Conservation (phyloP, 75 land plant genomes). For the Chamaecyparis obtusa region DNA sequence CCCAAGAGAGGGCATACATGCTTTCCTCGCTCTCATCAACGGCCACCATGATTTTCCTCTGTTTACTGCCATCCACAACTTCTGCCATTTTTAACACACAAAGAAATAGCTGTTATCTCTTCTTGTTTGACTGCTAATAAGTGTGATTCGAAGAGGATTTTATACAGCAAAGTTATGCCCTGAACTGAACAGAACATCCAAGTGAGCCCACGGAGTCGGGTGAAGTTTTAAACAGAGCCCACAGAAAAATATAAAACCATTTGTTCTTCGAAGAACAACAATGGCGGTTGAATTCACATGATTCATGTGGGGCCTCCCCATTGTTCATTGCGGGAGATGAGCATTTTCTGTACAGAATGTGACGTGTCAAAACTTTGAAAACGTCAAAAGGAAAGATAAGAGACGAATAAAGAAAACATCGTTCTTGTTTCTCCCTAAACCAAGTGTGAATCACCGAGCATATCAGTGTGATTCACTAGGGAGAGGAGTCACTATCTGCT, state of each 20-base stretch:
- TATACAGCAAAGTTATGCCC: not conserved
- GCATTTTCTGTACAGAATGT: no score
- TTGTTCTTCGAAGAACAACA: not conserved
- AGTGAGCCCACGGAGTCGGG: not conserved
- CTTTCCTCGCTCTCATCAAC: conserved; percentile 70
- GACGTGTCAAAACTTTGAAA: no score
- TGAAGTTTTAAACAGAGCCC: not conserved
- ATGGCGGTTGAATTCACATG: no score
- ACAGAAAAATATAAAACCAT: not conserved
- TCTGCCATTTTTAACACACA: conserved; percentile 1
- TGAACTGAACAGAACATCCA: not conserved
- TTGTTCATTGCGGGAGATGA: no score
- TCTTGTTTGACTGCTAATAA: not conserved
- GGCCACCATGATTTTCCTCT: conserved; percentile 42
- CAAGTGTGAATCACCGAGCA: no score
- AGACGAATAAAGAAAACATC: no score
- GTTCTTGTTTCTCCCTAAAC: no score
- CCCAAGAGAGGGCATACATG: conserved; percentile 59
- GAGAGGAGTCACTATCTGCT: no score
- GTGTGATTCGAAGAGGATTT: not conserved
- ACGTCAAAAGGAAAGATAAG: no score
- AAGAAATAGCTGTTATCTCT: no score
- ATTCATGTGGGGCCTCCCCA: not conserved
- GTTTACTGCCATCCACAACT: not conserved
- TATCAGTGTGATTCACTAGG: no score